Percentiles rank a stretch among this genome's conserved stretches.
Evolutionary conservation across 768 basidiomycete species (phyloP).

Genomic region (Lactarius hengduanensis): DNA sequence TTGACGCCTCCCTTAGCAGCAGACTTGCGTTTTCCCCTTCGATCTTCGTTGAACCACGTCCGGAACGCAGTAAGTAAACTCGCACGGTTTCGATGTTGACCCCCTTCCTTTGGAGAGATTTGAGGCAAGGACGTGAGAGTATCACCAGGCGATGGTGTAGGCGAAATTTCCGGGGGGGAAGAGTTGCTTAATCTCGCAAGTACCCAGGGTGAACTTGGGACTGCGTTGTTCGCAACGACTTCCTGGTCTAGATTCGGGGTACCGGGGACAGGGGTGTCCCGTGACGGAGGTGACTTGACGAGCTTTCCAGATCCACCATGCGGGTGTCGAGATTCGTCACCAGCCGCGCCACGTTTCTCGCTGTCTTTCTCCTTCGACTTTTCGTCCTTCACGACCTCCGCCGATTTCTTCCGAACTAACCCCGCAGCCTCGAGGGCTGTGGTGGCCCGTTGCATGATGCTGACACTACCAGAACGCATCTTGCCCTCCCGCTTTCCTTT

Average conservation of each 20-base stretch:
- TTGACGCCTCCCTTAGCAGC: constrained; percentile 22
- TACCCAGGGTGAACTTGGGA: constrained; percentile 66
- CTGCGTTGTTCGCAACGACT: constrained; percentile 28
- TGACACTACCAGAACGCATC: constrained; percentile 82
- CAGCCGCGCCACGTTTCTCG: constrained; percentile 46
- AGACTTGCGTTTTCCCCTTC: constrained; percentile 80
- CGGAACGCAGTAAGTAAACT: constrained; percentile 84
- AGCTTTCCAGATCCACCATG: constrained; percentile 68
- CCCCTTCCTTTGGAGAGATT: constrained; percentile 37
- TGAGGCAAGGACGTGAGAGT: constrained; percentile 50
- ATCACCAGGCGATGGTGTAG: constrained; percentile 53
- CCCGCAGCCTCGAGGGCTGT: constrained; percentile 87
- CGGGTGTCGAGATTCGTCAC: constrained; percentile 61
- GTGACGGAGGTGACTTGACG: constrained; percentile 67
- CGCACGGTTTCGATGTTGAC: constrained; percentile 61
- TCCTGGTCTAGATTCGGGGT: constrained; percentile 51
- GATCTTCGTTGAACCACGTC: constrained; percentile 90
- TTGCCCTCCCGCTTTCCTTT: constrained; percentile 59
- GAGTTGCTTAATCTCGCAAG: constrained; percentile 36
- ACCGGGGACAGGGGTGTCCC: constrained; percentile 44
- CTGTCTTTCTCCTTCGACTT: constrained; percentile 42
- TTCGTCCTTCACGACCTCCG: constrained; percentile 68
- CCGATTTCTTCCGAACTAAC: constrained; percentile 77
- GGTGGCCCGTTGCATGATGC: constrained; percentile 94
- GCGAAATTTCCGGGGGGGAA: constrained; percentile 42